Percentiles rank a stretch among this genome's conserved stretches.
phyloP scores from a whole-genome alignment of 1,284 basidiomycete genomes.

The Ceraceosorus guamensis region DNA sequence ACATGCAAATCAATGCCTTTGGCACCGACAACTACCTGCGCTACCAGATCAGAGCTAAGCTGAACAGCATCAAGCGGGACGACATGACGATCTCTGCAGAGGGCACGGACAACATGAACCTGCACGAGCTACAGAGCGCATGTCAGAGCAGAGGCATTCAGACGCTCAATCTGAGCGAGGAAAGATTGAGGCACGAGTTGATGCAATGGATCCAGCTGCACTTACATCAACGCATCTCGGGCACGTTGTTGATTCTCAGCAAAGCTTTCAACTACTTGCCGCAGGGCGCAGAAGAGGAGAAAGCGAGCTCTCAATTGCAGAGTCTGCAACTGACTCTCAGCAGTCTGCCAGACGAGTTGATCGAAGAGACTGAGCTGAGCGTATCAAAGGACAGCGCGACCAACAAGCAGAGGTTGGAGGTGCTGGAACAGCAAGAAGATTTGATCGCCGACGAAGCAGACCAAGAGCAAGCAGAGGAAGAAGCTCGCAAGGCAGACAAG shows the following conservation, averaged over 20 bases:
- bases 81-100: constrained; percentile 82
- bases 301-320: constrained; percentile 56
- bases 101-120: constrained; percentile 82
- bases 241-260: constrained; percentile 83
- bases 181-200: constrained; percentile 71
- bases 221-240: constrained; percentile 74
- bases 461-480: constrained; percentile 87
- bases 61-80: constrained; percentile 78
- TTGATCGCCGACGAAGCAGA: constrained; percentile 98
- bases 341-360: constrained; percentile 85
- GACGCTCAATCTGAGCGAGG: constrained; percentile 62
- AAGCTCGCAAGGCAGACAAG: constrained; percentile 74
- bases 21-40: constrained; percentile 98
- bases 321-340: constrained; percentile 84
- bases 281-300: constrained; percentile 16
- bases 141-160: constrained; percentile 92
- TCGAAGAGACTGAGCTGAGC: constrained; percentile 93
- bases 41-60: constrained; percentile 77
- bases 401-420: constrained; percentile 96
- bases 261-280: constrained; percentile 79
- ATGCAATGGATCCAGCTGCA: constrained; percentile 90
- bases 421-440: constrained; percentile 95
- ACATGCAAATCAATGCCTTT: constrained; percentile 93
- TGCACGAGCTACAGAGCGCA: constrained; percentile 79
- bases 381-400: constrained; percentile 86